phyloP scores from a whole-genome alignment of 306 rosid genomes.

The Luffa aegyptiaca region DNA sequence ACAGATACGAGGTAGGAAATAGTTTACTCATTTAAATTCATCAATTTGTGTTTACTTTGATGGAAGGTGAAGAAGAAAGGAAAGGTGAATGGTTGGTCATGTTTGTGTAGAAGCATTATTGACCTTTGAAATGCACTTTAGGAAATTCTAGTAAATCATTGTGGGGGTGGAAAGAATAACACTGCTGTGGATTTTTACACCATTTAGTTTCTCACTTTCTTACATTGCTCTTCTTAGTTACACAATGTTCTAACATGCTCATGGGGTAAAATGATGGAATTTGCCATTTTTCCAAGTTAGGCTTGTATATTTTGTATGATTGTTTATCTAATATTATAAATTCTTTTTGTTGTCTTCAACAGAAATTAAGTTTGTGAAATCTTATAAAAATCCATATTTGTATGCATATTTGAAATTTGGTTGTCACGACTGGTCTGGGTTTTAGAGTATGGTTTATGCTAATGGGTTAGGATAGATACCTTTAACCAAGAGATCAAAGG shows the following conservation, averaged over 20 bases:
- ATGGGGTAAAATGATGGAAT: background rate
- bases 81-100: background rate
- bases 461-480: no score
- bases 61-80: background rate
- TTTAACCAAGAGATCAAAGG: no score
- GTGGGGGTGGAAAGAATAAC: slow-evolving; percentile 22
- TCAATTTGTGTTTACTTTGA: slow-evolving; percentile 1
- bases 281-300: background rate
- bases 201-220: background rate
- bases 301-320: background rate
- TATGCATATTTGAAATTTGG: no score
- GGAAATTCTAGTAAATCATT: slow-evolving; percentile 18
- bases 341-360: background rate
- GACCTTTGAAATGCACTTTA: background rate
- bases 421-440: no score
- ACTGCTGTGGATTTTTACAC: background rate
- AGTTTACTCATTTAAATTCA: slow-evolving; percentile 3
- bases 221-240: background rate
- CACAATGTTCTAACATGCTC: background rate
- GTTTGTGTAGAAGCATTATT: slow-evolving; percentile 14
- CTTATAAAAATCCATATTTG: background rate
- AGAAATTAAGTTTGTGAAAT: background rate
- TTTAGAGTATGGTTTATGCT: no score
- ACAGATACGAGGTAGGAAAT: background rate
- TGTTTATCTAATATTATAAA: background rate